A percentile compares a stretch with the other conserved stretches of the same genome.
Evolutionary conservation across 2,329 filamentous ascomycete genomes (phyloP).

Genomic region (Epichloe festucae): DNA sequence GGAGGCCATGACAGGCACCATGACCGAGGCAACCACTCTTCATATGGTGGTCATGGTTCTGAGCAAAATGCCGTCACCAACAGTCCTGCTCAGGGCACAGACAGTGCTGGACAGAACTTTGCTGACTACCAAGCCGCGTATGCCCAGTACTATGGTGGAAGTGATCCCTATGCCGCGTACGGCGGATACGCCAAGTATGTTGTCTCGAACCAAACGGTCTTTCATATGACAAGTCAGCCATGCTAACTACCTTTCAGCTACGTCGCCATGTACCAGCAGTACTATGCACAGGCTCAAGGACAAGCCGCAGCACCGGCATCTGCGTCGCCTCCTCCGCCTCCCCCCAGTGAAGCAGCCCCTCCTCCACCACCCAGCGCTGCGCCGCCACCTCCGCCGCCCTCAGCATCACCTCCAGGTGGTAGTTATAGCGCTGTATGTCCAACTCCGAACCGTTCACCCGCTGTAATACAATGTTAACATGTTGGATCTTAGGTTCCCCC

Average conservation of each 20-base stretch:
- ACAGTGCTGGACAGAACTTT: conserved; percentile 14
- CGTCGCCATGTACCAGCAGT: conserved; percentile 62
- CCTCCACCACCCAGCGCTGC: conserved; percentile 37
- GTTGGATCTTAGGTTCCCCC: conserved; percentile 33
- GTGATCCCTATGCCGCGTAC: conserved; percentile 81
- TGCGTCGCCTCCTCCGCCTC: conserved; percentile 46
- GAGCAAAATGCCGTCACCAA: conserved; percentile 18
- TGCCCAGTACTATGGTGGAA: conserved; percentile 62
- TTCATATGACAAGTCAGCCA: conserved; percentile 1
- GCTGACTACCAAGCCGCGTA: conserved; percentile 69
- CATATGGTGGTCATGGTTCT: conserved; percentile 18
- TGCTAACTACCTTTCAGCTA: conserved; percentile 29
- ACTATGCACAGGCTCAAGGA: conserved; percentile 38
- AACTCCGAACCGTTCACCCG: not conserved
- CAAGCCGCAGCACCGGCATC: conserved; percentile 35
- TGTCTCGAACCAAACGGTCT: not conserved
- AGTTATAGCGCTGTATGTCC: conserved; percentile 52
- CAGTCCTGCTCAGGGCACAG: conserved; percentile 21
- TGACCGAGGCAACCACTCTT: conserved; percentile 16
- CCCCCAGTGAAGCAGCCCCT: conserved; percentile 47
- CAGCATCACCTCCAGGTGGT: conserved; percentile 38
- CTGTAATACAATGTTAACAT: not conserved
- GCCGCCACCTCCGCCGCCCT: conserved; percentile 37
- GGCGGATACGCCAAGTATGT: conserved; percentile 71
- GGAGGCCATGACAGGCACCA: conserved; percentile 18